phyloP scores from a whole-genome alignment of 768 basidiomycete species.

The Naganishia kalamii region DNA sequence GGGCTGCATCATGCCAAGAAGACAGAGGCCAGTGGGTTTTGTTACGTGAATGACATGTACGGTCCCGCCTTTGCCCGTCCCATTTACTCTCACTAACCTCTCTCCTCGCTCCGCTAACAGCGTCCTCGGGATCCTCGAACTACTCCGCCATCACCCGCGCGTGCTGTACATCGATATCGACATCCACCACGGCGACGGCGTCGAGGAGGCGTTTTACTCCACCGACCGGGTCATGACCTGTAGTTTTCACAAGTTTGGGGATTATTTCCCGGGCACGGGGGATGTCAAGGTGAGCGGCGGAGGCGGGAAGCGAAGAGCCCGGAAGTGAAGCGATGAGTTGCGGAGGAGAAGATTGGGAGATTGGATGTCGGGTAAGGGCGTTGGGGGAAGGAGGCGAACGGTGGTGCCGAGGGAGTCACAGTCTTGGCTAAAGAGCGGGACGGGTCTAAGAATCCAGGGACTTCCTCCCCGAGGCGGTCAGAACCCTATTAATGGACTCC shows the following conservation, averaged over 20 bases:
- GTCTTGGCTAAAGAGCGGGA: too few species aligned
- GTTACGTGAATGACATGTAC: slow-evolving; percentile 75
- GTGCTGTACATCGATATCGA: slow-evolving; percentile 99
- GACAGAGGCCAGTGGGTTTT: slow-evolving; percentile 93
- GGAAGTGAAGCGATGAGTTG: too few species aligned
- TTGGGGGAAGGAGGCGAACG: too few species aligned
- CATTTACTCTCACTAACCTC: not conserved
- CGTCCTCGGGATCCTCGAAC: slow-evolving; percentile 85
- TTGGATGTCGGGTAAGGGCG: too few species aligned
- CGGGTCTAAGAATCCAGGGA: too few species aligned
- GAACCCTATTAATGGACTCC: too few species aligned
- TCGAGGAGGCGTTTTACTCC: slow-evolving; percentile 98
- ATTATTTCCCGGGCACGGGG: slow-evolving; percentile 99
- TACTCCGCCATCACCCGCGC: slow-evolving; percentile 65
- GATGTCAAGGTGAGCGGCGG: slow-evolving; percentile 50
- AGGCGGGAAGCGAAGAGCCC: too few species aligned
- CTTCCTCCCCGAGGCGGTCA: too few species aligned
- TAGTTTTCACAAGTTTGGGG: slow-evolving; percentile 90
- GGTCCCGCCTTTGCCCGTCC: not conserved
- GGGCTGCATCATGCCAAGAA: slow-evolving; percentile 99
- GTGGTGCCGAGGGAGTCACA: too few species aligned
- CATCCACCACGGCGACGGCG: slow-evolving; percentile 97
- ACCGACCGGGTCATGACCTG: slow-evolving; percentile 98
- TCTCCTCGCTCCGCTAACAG: slow-evolving; percentile 55
- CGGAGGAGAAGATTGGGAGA: too few species aligned